Evolutionary conservation across 1,284 basidiomycete species (phyloP).

Genomic region (Hemileia vastatrix): DNA sequence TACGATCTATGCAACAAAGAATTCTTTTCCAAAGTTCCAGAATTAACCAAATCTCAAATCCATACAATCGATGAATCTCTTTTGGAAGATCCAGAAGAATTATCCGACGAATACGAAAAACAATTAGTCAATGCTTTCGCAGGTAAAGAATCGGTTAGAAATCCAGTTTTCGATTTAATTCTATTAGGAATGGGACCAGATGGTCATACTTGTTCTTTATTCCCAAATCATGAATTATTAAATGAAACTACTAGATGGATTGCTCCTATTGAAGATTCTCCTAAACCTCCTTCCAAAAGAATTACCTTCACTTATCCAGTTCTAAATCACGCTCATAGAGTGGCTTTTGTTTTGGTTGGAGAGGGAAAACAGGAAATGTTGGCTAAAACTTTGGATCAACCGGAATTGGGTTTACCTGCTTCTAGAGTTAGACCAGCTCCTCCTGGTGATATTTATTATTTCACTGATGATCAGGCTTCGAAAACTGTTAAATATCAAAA

Average conservation of each 20-base stretch:
- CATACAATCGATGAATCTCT: slow-evolving; percentile 40
- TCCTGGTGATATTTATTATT: no score
- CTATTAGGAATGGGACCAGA: slow-evolving; percentile 45
- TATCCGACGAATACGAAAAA: slow-evolving; percentile 85
- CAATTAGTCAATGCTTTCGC: slow-evolving; percentile 75
- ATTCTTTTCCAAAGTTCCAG: slow-evolving; percentile 43
- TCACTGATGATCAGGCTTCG: no score
- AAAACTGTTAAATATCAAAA: no score
- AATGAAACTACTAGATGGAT: slow-evolving; percentile 40
- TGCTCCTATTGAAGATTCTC: slow-evolving; percentile 42
- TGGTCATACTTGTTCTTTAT: slow-evolving; percentile 44
- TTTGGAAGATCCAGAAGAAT: slow-evolving; percentile 56
- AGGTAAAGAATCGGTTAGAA: slow-evolving; percentile 39
- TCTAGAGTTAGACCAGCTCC: slow-evolving; percentile 6
- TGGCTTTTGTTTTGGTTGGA: slow-evolving; percentile 42
- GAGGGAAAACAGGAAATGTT: slow-evolving; percentile 44
- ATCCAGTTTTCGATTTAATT: slow-evolving; percentile 44
- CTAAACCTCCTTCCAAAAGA: slow-evolving; percentile 41
- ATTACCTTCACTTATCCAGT: slow-evolving; percentile 45
- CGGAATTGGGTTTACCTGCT: slow-evolving; percentile 62
- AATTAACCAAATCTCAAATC: slow-evolving; percentile 40
- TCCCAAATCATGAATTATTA: slow-evolving; percentile 42
- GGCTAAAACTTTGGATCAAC: slow-evolving; percentile 61
- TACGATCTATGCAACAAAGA: slow-evolving; percentile 39
- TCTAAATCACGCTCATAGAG: slow-evolving; percentile 33